Base-by-base conservation (phyloP, 345 rosid genomes). In the Brassica napus region DNA sequence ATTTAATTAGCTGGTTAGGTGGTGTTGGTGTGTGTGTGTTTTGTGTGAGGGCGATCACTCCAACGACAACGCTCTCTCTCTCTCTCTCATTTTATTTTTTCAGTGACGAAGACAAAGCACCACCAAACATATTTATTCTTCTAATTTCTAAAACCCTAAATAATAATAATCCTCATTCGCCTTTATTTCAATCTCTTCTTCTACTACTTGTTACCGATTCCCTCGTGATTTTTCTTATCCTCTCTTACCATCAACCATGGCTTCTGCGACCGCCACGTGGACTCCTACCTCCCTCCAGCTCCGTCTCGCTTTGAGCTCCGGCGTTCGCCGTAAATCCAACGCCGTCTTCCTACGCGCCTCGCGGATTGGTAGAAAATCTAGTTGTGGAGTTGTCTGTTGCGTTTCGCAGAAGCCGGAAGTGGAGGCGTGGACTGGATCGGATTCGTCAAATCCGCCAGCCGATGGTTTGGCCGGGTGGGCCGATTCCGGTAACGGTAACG, bases 271-370 rank as follows among this genome's bases (percentile, higher is more conserved):
- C 5, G 85, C 86, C 77, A 74, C 88, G 81, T 87, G 88, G 81
- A 74, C 89, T 5, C 95, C 97, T 70, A 83, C 71, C 86, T 91
- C 97, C 28, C 96, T 86, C 68, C 97, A 94, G 92, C 95, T 94
- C 69, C 97, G 95, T 16, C 81, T 91, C 35, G 95, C 94, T 65
- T 7, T 91, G 39, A 82, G 67, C 78, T 71, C 78, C 76, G 12
- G 79, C 78, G 77, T 47, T 61, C 62, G 73, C 60, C 63, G 77
- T 77, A 79, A 35, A 24, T 76, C 84, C 3, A 81, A 78, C 4
- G 21, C 81, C 28, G 39, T 75, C 47, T 75, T 74, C n/a, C 63
- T 76, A 44, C 86, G 79, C 26, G 47, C 85, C 0, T 81, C 77
- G 15, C 74, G 65, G 24, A 79, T 86, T 5, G 24, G 73, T 52